Base-by-base conservation (phyloP, 176 grass and related monocot genomes). In the Oryza meyeriana region DNA sequence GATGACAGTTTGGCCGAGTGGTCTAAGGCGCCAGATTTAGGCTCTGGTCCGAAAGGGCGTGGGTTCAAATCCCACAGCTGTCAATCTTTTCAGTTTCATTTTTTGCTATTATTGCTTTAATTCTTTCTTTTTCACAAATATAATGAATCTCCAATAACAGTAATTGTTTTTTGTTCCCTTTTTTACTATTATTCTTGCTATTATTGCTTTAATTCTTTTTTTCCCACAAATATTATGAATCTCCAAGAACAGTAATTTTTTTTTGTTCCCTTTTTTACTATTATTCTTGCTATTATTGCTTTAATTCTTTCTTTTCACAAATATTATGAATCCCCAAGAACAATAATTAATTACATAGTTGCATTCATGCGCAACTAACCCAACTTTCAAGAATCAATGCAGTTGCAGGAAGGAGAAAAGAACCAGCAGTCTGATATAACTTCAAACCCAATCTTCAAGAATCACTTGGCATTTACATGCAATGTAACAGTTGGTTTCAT, bases 11-110 rank as follows among this genome's bases (percentile, higher is more conserved):
- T 94, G 91, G 91, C 93, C 89, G 96, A 99, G 90, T 99, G 96
- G 93, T 99, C 96, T 95, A 99, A 94, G 89, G 93, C 93, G 96
- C 87, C 89, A 95, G 96, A 94, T 94, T 95, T 95, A 94, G 96
- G 93, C 93, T 99, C 91, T 99, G 83, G 93, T 99, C 91, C 96
- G 96, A 81, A 94, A 94, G 93, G 93, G 91, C 89, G 93, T 94
- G 96, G 93, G 93, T 99, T 64, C 62, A 64, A 64, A 64, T 64
- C 62, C 62, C 62, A 64, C 62, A 64, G 62, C 62, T 64, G 62
- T 64, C 62, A 64, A 0, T 61, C 2, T 62, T 13, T 28, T 28
- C 28, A 4, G 0, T 62, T 62, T 13, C 2, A 4, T 5, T 27
- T 12, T 62, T 10, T 61, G 20, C n/a, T 7, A 22, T 61, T 61